Conservation (phyloP, 139 green algal species). For the Ostreobium quekettii region DNA sequence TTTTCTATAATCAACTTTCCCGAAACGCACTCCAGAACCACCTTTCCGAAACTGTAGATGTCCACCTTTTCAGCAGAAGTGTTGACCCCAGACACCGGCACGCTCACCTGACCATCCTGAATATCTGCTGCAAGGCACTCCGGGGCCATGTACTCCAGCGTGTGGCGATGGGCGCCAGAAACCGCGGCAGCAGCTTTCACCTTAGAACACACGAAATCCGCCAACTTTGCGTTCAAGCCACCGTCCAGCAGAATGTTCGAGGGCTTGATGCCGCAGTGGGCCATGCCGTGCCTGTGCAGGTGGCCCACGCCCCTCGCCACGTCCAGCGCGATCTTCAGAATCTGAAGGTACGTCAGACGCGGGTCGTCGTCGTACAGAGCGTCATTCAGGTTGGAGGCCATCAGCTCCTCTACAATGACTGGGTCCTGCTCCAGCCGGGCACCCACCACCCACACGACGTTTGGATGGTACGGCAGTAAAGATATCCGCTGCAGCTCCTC, state of each 20-base stretch:
- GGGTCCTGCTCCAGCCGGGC: too few species aligned
- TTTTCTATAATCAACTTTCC: too few species aligned
- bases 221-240: not conserved
- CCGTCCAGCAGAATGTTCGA: conserved; percentile 3
- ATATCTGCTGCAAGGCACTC: too few species aligned
- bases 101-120: too few species aligned
- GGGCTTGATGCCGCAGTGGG: conserved; percentile 11
- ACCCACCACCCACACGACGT: too few species aligned
- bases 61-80: too few species aligned
- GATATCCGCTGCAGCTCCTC: too few species aligned
- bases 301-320: conserved; percentile 2
- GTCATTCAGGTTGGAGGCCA: conserved; percentile 1
- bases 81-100: too few species aligned
- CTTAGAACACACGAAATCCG: conserved; percentile 8
- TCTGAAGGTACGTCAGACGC: not conserved
- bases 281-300: conserved; percentile 2
- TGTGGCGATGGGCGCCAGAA: not conserved
- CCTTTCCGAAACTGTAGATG: too few species aligned
- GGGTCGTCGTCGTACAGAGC: not conserved
- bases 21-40: too few species aligned
- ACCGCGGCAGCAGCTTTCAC: not conserved
- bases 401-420: conserved; percentile 14
- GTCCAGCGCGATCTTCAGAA: not conserved
- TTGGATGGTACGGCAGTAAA: too few species aligned
- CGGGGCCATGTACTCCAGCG: conserved; percentile 13